phyloP scores from a whole-genome alignment of 2,329 filamentous ascomycete species.

The Volutella citrinella region DNA sequence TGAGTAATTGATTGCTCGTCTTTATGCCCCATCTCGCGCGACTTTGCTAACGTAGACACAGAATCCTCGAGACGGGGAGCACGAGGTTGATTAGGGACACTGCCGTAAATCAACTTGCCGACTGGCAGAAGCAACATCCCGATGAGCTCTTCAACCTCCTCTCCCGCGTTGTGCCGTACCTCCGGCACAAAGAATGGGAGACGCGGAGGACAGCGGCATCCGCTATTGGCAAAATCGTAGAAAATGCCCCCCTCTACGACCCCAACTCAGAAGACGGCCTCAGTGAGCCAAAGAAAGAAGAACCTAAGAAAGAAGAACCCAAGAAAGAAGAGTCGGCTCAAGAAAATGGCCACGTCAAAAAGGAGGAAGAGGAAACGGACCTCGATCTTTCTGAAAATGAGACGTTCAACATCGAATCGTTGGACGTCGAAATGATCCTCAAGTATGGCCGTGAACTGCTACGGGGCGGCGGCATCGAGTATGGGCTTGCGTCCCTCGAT shows the following conservation, averaged over 20 bases:
- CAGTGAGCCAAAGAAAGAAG: slow-evolving; percentile 40
- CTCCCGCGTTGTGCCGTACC: slow-evolving; percentile 89
- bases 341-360: slow-evolving; percentile 50
- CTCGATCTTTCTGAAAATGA: slow-evolving; percentile 49
- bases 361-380: slow-evolving; percentile 57
- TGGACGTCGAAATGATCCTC: slow-evolving; percentile 78
- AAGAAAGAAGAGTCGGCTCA: slow-evolving; percentile 21
- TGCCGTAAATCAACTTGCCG: slow-evolving; percentile 91
- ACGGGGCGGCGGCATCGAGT: slow-evolving; percentile 83
- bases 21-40: neutral
- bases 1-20: slow-evolving; percentile 48
- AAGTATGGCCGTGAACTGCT: slow-evolving; percentile 81
- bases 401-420: slow-evolving; percentile 66
- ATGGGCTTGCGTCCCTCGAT: slow-evolving; percentile 76
- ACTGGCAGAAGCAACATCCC: slow-evolving; percentile 96
- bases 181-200: slow-evolving; percentile 95
- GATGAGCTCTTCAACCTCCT: slow-evolving; percentile 96
- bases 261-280: slow-evolving; percentile 73
- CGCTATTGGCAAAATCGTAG: slow-evolving; percentile 89
- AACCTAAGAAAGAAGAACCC: no score
- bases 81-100: slow-evolving; percentile 95
- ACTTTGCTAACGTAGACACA: slow-evolving; percentile 36
- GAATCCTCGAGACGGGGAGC: slow-evolving; percentile 94
- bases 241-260: slow-evolving; percentile 83
- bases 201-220: slow-evolving; percentile 90